Evolutionary conservation across 2,329 filamentous ascomycete species (phyloP), one percentile per base, ranked within the genome.

Genomic region (Fusarium sp.): DNA sequence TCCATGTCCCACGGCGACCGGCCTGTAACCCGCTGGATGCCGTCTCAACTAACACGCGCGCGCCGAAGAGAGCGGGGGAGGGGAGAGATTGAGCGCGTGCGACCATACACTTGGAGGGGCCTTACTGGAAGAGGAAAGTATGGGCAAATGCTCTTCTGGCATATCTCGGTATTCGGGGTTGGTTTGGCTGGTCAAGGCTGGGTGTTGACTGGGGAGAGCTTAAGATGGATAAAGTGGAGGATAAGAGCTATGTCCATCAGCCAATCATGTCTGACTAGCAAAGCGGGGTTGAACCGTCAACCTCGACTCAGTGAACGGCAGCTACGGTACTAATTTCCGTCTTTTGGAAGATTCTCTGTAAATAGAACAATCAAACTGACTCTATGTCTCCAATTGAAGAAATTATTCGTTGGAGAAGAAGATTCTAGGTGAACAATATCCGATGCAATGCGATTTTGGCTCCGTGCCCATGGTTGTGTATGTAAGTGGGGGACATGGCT

Each of bases 131-230:
- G 52, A 49, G 71, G 71, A 69, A 73, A 71, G 63, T 56, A 69
- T 70, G 63, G 42, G 35, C 57, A 63, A 46, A 4, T 58, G 29
- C 29, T 14, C 14, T 11, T 33, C 31, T 33, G 73, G 63, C 65
- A 72, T 75, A 74, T 74, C 69, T 75, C 73, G 73, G 73, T 53
- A 61, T 75, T 75, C 73, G 73, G 73, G 20, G 65, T 72, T 66
- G 54, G 25, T 33, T 62, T 53, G 27, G 15, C 42, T n/a, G n/a
- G n/a, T n/a, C n/a, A n/a, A n/a, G n/a, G n/a, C n/a, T 43, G 29
- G 49, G 18, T 42, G n/a, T 51, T 51, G 37, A 58, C 52, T 48
- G 27, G 63, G 48, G 46, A 56, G 60, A 54, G 58, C 45, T 63
- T 43, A 18, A 51, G 58, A 47, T 51, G 43, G 25, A 33, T 39